These are phyloP conservation scores for Abrus pulchellus DNA, from an alignment of 306 rosid species.

Conservation along the genomic window DNA sequence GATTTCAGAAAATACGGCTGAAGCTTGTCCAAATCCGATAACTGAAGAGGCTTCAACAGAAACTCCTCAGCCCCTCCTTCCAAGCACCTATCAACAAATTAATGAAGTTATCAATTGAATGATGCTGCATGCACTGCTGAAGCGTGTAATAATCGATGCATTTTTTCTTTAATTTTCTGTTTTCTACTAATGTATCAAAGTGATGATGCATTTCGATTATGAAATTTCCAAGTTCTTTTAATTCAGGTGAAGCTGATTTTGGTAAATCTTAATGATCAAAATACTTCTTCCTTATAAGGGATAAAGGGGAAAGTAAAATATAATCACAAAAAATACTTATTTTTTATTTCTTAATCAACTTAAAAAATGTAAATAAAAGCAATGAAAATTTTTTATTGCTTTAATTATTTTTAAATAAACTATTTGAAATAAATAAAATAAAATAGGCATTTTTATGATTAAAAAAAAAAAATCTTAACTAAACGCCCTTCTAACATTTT, in stretches of 20 bases:
- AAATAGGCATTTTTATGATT: too few species aligned
- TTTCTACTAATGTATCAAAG: neutral
- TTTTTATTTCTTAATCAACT: too few species aligned
- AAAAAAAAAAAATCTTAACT: neutral
- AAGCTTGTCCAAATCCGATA: constrained; percentile 86
- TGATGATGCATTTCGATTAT: neutral
- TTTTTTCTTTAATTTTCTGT: neutral
- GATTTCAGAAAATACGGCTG: constrained; percentile 72
- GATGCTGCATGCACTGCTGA: neutral
- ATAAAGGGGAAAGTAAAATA: too few species aligned
- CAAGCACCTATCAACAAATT: constrained; percentile 72
- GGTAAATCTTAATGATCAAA: neutral
- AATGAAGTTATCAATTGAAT: constrained; percentile 2
- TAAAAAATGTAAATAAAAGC: too few species aligned
- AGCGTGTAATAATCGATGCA: neutral
- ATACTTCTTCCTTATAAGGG: too few species aligned
- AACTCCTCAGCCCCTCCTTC: constrained; percentile 96
- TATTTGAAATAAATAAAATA: too few species aligned
- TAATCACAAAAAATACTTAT: too few species aligned
- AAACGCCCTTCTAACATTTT: neutral
- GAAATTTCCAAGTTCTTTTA: neutral
- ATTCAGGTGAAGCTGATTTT: neutral
- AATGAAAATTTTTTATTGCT: too few species aligned
- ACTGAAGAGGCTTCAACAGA: constrained; percentile 86
- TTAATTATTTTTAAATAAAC: too few species aligned